A percentile compares a stretch with the other conserved stretches of the same genome.
Conservation (phyloP, 2,329 filamentous ascomycete species). For the Exserohilum turcica region DNA sequence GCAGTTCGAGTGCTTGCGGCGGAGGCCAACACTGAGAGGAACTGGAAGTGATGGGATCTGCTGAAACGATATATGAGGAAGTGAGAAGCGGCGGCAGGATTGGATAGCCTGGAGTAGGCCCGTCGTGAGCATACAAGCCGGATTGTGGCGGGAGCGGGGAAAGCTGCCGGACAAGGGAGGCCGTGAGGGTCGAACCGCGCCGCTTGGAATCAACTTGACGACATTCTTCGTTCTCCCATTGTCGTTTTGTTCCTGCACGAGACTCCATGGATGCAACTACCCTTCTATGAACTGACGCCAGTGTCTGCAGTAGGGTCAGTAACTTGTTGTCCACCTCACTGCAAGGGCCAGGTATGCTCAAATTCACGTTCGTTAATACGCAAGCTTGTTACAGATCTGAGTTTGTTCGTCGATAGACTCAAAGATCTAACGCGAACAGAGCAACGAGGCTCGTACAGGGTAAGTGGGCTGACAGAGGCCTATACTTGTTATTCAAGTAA, state of each 20-base stretch:
- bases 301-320: slow-evolving; percentile 26
- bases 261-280: slow-evolving; percentile 40
- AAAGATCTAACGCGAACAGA: slow-evolving; percentile 27
- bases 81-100: slow-evolving; percentile 32
- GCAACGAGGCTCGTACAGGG: slow-evolving; percentile 23
- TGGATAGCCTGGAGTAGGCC: slow-evolving; percentile 23
- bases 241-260: slow-evolving; percentile 36
- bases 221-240: slow-evolving; percentile 36
- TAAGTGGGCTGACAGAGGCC: slow-evolving; percentile 19
- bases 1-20: slow-evolving; percentile 6
- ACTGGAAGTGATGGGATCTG: slow-evolving; percentile 13
- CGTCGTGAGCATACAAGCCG: slow-evolving; percentile 31
- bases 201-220: slow-evolving; percentile 23
- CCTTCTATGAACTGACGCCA: too few species aligned
- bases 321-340: slow-evolving; percentile 33
- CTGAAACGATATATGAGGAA: slow-evolving; percentile 23
- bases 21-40: slow-evolving; percentile 13
- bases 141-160: slow-evolving; percentile 37
- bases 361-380: slow-evolving; percentile 30
- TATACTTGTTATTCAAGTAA: background rate
- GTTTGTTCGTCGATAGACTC: slow-evolving; percentile 24
- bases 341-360: slow-evolving; percentile 31
- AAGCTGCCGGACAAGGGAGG: slow-evolving; percentile 17
- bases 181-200: slow-evolving; percentile 19
- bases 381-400: slow-evolving; percentile 31